Evolutionary conservation across 108 stramenopile genomes (phyloP).

Genomic region (Cyclotella distinguenda): DNA sequence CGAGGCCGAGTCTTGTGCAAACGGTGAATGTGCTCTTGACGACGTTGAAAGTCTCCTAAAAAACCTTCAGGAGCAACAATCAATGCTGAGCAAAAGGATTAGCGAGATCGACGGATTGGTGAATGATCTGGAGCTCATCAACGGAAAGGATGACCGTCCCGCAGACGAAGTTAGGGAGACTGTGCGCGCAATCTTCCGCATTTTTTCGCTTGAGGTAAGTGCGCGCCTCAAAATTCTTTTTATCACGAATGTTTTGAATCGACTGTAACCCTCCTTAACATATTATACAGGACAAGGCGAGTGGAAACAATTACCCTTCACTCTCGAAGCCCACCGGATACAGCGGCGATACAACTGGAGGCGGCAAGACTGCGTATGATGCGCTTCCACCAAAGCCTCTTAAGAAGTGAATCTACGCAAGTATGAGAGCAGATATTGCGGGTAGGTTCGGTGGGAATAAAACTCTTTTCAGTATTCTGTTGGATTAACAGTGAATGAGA

Average conservation of each 20-base stretch:
- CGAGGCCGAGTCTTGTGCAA: slow-evolving; percentile 56
- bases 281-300: slow-evolving; percentile 57
- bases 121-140: slow-evolving; percentile 38
- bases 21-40: slow-evolving; percentile 71
- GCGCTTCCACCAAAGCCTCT: slow-evolving; percentile 69
- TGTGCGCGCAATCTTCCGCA: slow-evolving; percentile 73
- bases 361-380: slow-evolving; percentile 77
- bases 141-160: slow-evolving; percentile 52
- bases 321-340: slow-evolving; percentile 67
- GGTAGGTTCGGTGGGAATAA: no score
- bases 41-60: slow-evolving; percentile 67
- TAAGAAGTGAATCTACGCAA: slow-evolving; percentile 4
- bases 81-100: slow-evolving; percentile 52
- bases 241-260: background rate
- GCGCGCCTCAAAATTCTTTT: background rate
- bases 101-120: slow-evolving; percentile 44
- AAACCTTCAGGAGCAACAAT: slow-evolving; percentile 58
- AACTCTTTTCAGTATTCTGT: no score
- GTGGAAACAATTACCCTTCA: slow-evolving; percentile 75
- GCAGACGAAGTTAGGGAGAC: slow-evolving; percentile 78
- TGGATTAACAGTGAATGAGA: no score
- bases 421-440: background rate
- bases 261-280: background rate
- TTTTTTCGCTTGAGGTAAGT: slow-evolving; percentile 62
- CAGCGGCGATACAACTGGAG: slow-evolving; percentile 69